Conservation (phyloP, 164 flowering plant genomes). For the Tinospora cordifolia region DNA sequence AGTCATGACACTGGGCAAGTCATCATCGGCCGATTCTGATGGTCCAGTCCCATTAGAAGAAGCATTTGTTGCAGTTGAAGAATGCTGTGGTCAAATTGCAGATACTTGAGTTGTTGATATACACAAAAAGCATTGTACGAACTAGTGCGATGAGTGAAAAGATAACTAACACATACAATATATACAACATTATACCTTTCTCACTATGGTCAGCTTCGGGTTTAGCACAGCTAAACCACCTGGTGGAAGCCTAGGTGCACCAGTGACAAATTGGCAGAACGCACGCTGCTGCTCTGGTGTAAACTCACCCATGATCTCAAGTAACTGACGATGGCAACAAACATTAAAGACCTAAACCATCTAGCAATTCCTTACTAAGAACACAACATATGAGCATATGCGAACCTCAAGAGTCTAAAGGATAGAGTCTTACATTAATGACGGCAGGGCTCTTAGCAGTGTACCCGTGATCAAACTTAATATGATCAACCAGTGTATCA, state of each 20-base stretch:
- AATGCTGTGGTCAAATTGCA: constrained; percentile 48
- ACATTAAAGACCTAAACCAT: neutral
- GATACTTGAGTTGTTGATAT: neutral
- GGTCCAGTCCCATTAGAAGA: constrained; percentile 58
- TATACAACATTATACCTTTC: constrained; percentile 53
- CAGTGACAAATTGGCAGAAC: constrained; percentile 98
- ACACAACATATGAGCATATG: neutral
- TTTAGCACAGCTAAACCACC: constrained; percentile 94
- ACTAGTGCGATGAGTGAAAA: neutral
- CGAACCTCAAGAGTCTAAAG: neutral
- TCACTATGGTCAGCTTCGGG: constrained; percentile 92
- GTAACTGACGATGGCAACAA: constrained; percentile 46
- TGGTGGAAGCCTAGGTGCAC: constrained; percentile 97
- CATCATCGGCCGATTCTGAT: constrained; percentile 84
- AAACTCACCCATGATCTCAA: constrained; percentile 96
- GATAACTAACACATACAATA: neutral
- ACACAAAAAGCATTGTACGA: neutral
- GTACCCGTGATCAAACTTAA: constrained; percentile 97
- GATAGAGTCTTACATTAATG: constrained; percentile 43
- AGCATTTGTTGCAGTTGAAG: constrained; percentile 46
- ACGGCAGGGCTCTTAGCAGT: constrained; percentile 93
- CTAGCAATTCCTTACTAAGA: neutral
- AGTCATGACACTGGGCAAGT: constrained; percentile 98
- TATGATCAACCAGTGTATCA: constrained; percentile 82
- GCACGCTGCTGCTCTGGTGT: constrained; percentile 90